Evolutionary conservation across 768 basidiomycete species (phyloP).

Genomic region (Leccinum barrowsii): DNA sequence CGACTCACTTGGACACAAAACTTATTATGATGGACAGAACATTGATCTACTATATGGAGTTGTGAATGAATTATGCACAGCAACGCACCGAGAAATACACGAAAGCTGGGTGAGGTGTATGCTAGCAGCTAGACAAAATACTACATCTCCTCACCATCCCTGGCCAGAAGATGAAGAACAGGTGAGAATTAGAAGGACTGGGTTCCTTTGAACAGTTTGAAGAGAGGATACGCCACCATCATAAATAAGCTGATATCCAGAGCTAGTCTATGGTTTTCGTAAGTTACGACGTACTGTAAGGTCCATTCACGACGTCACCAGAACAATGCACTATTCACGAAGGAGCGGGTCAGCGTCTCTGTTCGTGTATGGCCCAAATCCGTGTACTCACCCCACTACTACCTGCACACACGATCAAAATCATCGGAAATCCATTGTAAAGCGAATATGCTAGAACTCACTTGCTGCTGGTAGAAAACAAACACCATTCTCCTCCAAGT

Average conservation of each 20-base stretch:
- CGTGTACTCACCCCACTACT: background rate
- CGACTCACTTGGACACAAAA: conserved; percentile 5
- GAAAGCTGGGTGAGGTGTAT: background rate
- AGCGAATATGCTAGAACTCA: background rate
- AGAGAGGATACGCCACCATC: no score
- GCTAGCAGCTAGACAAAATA: background rate
- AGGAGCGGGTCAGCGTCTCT: background rate
- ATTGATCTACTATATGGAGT: background rate
- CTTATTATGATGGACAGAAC: background rate
- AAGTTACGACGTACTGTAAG: no score
- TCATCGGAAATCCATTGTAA: background rate
- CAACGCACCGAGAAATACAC: background rate
- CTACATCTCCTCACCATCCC: conserved; percentile 11
- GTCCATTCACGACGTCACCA: no score
- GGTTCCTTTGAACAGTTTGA: no score
- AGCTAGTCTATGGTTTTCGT: no score
- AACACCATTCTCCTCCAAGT: background rate
- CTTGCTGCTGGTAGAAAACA: background rate
- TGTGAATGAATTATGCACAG: background rate
- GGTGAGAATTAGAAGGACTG: no score
- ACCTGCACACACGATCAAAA: background rate
- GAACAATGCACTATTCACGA: no score
- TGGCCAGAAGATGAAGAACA: no score
- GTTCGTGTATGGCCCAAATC: background rate
- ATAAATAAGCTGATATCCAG: no score